These are phyloP conservation scores for Erodium texanum DNA, from an alignment of 441 rosid genomes.

Conservation along the genomic window DNA sequence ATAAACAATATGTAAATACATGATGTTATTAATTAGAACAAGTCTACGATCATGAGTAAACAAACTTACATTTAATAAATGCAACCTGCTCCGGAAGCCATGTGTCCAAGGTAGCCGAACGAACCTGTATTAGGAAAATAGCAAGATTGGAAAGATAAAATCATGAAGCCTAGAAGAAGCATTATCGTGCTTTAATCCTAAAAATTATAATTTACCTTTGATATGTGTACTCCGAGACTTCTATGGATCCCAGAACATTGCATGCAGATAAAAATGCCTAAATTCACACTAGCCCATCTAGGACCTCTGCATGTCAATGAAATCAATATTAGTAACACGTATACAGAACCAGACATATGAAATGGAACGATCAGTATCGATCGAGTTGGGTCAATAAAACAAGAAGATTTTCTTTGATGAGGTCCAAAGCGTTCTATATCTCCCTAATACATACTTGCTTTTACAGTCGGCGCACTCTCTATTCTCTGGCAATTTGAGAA, in stretches of 20 bases:
- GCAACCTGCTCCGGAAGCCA: constrained; percentile 99
- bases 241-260: constrained; percentile 85
- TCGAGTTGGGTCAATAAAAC: neutral
- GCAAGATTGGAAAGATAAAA: too few species aligned
- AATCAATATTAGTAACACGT: neutral
- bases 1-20: constrained; percentile 11
- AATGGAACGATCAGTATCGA: neutral
- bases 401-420: neutral
- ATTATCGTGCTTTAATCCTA: neutral
- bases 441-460: constrained; percentile 38
- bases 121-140: constrained; percentile 53
- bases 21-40: constrained; percentile 13
- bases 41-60: constrained; percentile 9
- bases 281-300: constrained; percentile 88
- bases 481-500: constrained; percentile 55
- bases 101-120: constrained; percentile 97
- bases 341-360: neutral
- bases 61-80: constrained; percentile 79
- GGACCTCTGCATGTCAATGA: constrained; percentile 43
- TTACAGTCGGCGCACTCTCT: constrained; percentile 73
- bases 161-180: neutral
- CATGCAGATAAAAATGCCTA: constrained; percentile 79
- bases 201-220: constrained; percentile 72
- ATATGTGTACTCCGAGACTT: constrained; percentile 77
- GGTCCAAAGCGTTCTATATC: neutral